Evolutionary conservation across 257 asterid genomes (phyloP).

Genomic region (Primulina tabacum): DNA sequence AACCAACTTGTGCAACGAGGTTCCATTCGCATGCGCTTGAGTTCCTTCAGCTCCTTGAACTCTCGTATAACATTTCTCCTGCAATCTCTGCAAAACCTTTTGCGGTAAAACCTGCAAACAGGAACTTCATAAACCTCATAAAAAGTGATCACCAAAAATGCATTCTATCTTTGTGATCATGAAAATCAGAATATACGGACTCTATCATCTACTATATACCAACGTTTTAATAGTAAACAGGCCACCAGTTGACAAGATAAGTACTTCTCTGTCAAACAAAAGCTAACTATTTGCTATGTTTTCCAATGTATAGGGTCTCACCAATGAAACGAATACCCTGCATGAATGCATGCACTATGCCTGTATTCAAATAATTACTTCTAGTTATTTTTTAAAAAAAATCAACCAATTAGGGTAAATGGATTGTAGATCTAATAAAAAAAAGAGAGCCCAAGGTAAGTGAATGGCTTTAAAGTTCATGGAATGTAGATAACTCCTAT

Average conservation of each 20-base stretch:
- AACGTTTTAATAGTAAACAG: background rate
- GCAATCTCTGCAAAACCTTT: slow-evolving; percentile 98
- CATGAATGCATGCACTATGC: background rate
- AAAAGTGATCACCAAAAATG: background rate
- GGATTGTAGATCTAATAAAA: background rate
- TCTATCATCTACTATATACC: background rate
- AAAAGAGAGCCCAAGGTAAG: too few species aligned
- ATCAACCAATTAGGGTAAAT: background rate
- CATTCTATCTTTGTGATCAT: background rate
- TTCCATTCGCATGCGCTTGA: slow-evolving; percentile 78
- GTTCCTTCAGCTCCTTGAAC: slow-evolving; percentile 93
- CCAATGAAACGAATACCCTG: background rate
- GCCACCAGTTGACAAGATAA: background rate
- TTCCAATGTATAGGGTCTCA: background rate
- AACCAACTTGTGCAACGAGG: slow-evolving; percentile 91
- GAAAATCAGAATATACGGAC: background rate
- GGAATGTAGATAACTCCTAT: background rate
- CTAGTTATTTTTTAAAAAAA: background rate
- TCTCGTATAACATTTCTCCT: slow-evolving; percentile 95
- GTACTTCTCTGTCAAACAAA: background rate
- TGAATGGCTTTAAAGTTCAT: background rate
- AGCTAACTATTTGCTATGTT: background rate
- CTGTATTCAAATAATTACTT: background rate
- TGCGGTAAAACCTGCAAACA: slow-evolving; percentile 85
- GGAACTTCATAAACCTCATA: slow-evolving; percentile 12